Conservation (phyloP, 1,139 yeast species). For the Maudiozyma humilis region DNA sequence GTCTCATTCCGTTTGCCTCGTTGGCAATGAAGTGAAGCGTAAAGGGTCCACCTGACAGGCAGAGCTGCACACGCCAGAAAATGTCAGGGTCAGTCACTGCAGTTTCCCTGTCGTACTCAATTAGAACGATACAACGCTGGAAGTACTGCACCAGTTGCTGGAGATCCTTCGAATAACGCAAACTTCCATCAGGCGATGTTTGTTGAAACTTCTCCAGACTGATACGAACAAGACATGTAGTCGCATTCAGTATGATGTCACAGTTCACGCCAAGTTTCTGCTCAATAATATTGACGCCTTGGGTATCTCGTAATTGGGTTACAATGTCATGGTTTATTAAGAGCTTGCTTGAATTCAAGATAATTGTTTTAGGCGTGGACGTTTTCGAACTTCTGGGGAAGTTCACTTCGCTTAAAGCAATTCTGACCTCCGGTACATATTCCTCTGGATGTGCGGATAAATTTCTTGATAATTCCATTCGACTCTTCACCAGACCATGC, state of each 20-base stretch:
- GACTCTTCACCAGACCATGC: not conserved
- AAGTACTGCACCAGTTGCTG: slow-evolving; percentile 11
- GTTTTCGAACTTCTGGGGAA: no score
- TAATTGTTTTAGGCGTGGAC: slow-evolving; percentile 7
- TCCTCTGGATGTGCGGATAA: not conserved
- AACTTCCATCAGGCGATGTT: slow-evolving; percentile 1
- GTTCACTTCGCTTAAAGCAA: no score
- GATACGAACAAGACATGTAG: slow-evolving; percentile 15
- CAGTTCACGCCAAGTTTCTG: slow-evolving; percentile 8
- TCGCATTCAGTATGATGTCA: slow-evolving; percentile 16
- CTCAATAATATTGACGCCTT: slow-evolving; percentile 11
- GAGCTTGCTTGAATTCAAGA: slow-evolving; percentile 14
- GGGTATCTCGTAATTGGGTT: slow-evolving; percentile 6
- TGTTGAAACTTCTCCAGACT: slow-evolving; percentile 19
- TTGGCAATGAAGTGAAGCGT: slow-evolving; percentile 10
- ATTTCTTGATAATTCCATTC: not conserved
- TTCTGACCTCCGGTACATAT: not conserved
- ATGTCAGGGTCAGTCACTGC: slow-evolving; percentile 16
- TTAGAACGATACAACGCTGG: slow-evolving; percentile 12
- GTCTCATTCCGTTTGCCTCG: not conserved
- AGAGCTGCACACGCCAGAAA: slow-evolving; percentile 20
- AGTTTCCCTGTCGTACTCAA: slow-evolving; percentile 13
- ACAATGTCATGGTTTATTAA: slow-evolving; percentile 10
- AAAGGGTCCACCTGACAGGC: slow-evolving; percentile 9
- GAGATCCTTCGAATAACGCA: slow-evolving; percentile 11